Evolutionary conservation across 257 asterid genomes (phyloP).

Genomic region (Solanum medicagineum): DNA sequence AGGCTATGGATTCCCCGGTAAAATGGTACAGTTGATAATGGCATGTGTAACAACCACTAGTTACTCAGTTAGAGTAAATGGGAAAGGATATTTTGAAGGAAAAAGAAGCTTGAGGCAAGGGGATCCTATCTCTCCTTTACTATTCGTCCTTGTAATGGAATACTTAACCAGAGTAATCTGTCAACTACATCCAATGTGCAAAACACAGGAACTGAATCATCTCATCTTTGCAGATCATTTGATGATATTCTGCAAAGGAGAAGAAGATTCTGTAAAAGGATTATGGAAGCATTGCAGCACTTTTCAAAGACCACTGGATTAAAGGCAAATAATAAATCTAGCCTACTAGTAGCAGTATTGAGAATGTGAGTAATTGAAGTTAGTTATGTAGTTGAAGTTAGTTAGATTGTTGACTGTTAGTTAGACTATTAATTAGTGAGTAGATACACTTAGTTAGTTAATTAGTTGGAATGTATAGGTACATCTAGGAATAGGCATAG

Average conservation of each 20-base stretch:
- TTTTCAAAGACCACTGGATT: background rate
- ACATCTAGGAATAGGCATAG: too few relatives aligned
- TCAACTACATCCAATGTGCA: background rate
- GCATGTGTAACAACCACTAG: background rate
- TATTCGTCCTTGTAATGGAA: too few relatives aligned
- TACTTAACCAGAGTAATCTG: background rate
- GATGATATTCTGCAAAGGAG: background rate
- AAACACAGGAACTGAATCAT: background rate
- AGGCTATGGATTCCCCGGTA: background rate
- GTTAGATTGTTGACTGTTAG: too few relatives aligned
- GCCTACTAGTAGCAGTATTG: background rate
- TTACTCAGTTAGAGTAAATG: background rate
- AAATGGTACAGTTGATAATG: background rate
- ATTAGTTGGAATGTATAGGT: too few relatives aligned
- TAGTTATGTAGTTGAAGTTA: too few relatives aligned
- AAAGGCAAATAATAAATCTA: background rate
- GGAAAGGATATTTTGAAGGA: background rate
- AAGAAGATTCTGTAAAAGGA: too few relatives aligned
- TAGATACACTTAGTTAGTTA: too few relatives aligned
- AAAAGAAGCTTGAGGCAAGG: background rate
- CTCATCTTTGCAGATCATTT: background rate
- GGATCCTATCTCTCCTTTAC: background rate
- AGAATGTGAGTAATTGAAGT: too few relatives aligned
- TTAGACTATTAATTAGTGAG: too few relatives aligned
- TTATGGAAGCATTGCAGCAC: background rate